Conservation (phyloP, 495 filamentous ascomycete genomes). For the Xylaria scruposa region DNA sequence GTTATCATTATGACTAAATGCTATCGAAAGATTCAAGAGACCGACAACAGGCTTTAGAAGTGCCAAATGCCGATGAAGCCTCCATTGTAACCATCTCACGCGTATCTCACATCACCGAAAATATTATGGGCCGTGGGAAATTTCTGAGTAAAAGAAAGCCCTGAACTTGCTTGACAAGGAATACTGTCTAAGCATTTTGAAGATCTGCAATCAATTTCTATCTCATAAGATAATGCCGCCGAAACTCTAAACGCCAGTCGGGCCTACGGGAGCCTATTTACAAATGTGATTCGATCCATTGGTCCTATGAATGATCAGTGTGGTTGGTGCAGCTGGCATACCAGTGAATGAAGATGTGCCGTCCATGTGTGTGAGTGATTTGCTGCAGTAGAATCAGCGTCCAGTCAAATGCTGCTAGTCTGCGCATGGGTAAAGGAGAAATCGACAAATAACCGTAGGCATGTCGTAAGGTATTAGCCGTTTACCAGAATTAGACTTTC, state of each 20-base stretch:
- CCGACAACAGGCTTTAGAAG: not conserved
- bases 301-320: slow-evolving; percentile 24
- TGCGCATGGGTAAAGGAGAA: slow-evolving; percentile 27
- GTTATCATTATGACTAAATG: not conserved
- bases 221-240: not conserved
- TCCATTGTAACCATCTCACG: not conserved
- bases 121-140: not conserved
- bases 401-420: slow-evolving; percentile 27
- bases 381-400: slow-evolving; percentile 32
- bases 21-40: not conserved
- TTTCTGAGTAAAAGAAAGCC: not conserved
- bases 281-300: slow-evolving; percentile 16
- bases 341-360: slow-evolving; percentile 22
- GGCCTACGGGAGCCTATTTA: slow-evolving; percentile 25
- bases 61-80: not conserved
- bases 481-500: slow-evolving; percentile 12
- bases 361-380: slow-evolving; percentile 18
- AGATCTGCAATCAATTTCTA: slow-evolving; percentile 17
- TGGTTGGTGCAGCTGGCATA: slow-evolving; percentile 28
- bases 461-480: slow-evolving; percentile 15
- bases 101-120: not conserved
- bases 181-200: not conserved
- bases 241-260: slow-evolving; percentile 14
- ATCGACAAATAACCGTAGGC: slow-evolving; percentile 24
- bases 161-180: not conserved